Base-by-base conservation (phyloP, 2,329 filamentous ascomycete species). In the Byssochlamys sp. region DNA sequence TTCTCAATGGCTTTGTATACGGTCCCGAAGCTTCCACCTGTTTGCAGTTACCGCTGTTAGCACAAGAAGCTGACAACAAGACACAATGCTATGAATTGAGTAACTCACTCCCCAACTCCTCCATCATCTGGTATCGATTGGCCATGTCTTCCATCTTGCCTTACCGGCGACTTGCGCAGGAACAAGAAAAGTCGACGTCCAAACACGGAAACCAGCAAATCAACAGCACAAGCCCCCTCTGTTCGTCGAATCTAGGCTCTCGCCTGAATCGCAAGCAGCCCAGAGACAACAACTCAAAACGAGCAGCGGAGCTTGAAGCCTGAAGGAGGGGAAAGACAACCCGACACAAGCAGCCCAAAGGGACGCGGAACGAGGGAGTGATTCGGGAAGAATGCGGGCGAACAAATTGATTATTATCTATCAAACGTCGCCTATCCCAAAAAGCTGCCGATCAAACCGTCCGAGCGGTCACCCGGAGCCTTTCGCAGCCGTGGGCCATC, bases 1-100 rank as follows among this genome's bases (percentile, higher is more conserved):
- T 86, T 90, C 68, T 97, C 91, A 69, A 96, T 91, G 54, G 91
- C 94, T 74, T 96, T 96, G 81, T 95, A 99, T 31, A 99, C 94
- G 51, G 92, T 86, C 57, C 94, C 94, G 73, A 99, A 99, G 73
- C 91, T 96, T 59, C 92, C 92, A 74, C 90, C 90, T 95, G 50
- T 39, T 33, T 65, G 62, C 61, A 60, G 57, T 55, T 35, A 10
- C 29, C 29, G 31, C 39, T 14, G 55, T 65, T 50, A 67, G 66
- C 59, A 49, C 14, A 19, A 14, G 39, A 9, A 19, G 12, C 14
- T 12, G 9, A 35, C 45, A n/a, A 7, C 29, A 50, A 24, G 25
- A 48, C 33, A 48, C 45, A 48, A 52, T 49, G 52, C n/a, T 27
- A 31, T 11, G 26, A 12, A 31, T 28, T 29, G 53, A 53, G 60